Evolutionary conservation across 2,329 filamentous ascomycete genomes (phyloP).

Genomic region (Sporothrix inflata): DNA sequence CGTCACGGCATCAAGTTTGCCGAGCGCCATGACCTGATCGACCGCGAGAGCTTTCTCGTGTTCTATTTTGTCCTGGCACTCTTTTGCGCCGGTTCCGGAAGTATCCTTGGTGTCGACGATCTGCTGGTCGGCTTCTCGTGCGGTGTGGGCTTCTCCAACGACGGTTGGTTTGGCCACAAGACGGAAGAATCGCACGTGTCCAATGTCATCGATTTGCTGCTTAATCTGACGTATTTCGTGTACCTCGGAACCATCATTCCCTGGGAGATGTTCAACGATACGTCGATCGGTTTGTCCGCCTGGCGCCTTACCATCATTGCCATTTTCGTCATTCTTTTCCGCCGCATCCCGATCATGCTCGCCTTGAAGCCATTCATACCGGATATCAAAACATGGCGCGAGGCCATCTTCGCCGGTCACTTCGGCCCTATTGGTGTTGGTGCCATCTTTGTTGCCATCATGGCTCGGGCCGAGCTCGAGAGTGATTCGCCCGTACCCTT

Average conservation of each 20-base stretch:
- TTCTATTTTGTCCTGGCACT: constrained; percentile 98
- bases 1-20: constrained; percentile 88
- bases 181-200: constrained; percentile 98
- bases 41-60: constrained; percentile 94
- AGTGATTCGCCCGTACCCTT: constrained; percentile 74
- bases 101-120: constrained; percentile 89
- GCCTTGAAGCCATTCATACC: constrained; percentile 88
- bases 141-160: constrained; percentile 98
- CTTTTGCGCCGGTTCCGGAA: constrained; percentile 92
- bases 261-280: constrained; percentile 86
- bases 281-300: constrained; percentile 72
- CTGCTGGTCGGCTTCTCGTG: constrained; percentile 91
- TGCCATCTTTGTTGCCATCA: constrained; percentile 91
- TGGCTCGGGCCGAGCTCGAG: constrained; percentile 91
- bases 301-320: constrained; percentile 94
- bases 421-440: constrained; percentile 98
- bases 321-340: constrained; percentile 92
- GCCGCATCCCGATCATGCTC: constrained; percentile 94
- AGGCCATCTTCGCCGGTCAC: constrained; percentile 94
- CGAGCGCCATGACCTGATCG: constrained; percentile 82
- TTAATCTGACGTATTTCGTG: constrained; percentile 98
- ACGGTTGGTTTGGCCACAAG: constrained; percentile 98
- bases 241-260: constrained; percentile 97
- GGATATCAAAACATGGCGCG: constrained; percentile 97
- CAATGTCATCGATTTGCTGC: constrained; percentile 95